Percentiles rank a stretch among this genome's conserved stretches.
phyloP scores from a whole-genome alignment of 176 grass and related monocot species.

The Poa pratensis region DNA sequence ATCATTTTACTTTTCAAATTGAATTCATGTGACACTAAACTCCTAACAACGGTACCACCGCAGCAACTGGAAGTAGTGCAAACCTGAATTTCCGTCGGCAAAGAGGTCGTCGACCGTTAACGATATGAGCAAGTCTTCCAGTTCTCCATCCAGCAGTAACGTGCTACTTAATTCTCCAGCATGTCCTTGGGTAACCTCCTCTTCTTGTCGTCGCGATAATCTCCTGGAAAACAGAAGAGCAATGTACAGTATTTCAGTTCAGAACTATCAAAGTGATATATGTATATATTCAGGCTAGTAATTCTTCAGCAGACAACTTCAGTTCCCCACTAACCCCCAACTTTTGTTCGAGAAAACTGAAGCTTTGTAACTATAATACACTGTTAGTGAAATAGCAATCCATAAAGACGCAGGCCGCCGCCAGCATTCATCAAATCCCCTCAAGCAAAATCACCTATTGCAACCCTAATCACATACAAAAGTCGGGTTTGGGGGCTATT shows the following conservation, averaged over 20 bases:
- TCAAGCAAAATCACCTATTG: neutral
- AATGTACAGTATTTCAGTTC: neutral
- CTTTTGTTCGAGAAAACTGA: neutral
- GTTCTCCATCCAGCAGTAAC: neutral
- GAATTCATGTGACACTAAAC: neutral
- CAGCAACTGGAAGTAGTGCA: neutral
- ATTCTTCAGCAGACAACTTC: neutral
- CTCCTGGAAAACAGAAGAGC: neutral
- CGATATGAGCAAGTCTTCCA: neutral
- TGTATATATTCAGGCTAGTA: neutral
- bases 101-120: neutral
- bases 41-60: neutral
- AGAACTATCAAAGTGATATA: neutral
- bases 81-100: neutral
- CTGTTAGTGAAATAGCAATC: neutral
- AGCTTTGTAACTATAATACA: neutral
- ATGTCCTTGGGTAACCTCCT: neutral
- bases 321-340: neutral
- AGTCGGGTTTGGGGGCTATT: neutral
- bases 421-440: neutral
- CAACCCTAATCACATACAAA: neutral
- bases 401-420: neutral
- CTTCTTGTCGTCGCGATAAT: constrained; percentile 12
- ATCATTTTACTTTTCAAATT: neutral
- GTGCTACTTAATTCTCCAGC: neutral